Percentiles rank a stretch among this genome's conserved stretches.
These are phyloP conservation scores for Penicillium sp. DNA, from an alignment of 2,329 filamentous ascomycete species.

Conservation along the genomic window DNA sequence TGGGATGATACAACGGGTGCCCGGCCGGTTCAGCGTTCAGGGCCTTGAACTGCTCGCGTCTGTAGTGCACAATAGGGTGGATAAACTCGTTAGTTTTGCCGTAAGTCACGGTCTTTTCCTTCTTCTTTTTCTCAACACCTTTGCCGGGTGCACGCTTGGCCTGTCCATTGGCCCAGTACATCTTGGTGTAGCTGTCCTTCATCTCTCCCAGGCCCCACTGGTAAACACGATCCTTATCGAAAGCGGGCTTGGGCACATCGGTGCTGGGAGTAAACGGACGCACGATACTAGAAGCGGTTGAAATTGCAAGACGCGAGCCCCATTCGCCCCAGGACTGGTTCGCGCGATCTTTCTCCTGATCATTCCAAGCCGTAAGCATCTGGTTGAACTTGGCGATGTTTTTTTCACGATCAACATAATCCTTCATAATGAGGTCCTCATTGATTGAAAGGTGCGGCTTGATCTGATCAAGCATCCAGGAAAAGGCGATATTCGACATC, in stretches of 20 bases:
- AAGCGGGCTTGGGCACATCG: neutral
- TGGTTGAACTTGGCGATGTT: constrained; percentile 6
- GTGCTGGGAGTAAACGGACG: neutral
- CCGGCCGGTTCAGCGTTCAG: constrained; percentile 2
- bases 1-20: constrained; percentile 8
- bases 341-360: neutral
- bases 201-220: constrained; percentile 16
- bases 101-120: constrained; percentile 2
- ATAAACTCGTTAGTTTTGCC: constrained; percentile 18
- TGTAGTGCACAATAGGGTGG: constrained; percentile 21
- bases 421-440: constrained; percentile 6
- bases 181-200: constrained; percentile 13
- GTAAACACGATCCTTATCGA: constrained; percentile 5
- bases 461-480: constrained; percentile 26
- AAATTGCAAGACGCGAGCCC: neutral
- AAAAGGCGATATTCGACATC: constrained; percentile 23
- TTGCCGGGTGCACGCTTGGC: constrained; percentile 14
- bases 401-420: constrained; percentile 6
- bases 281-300: neutral
- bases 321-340: constrained; percentile 1
- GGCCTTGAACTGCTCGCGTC: constrained; percentile 8
- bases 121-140: constrained; percentile 3
- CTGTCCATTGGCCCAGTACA: constrained; percentile 18
- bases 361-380: neutral
- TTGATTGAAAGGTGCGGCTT: constrained; percentile 15